Evolutionary conservation across 2,329 filamentous ascomycete genomes (phyloP).

Genomic region (Monosporascus cannonballus): DNA sequence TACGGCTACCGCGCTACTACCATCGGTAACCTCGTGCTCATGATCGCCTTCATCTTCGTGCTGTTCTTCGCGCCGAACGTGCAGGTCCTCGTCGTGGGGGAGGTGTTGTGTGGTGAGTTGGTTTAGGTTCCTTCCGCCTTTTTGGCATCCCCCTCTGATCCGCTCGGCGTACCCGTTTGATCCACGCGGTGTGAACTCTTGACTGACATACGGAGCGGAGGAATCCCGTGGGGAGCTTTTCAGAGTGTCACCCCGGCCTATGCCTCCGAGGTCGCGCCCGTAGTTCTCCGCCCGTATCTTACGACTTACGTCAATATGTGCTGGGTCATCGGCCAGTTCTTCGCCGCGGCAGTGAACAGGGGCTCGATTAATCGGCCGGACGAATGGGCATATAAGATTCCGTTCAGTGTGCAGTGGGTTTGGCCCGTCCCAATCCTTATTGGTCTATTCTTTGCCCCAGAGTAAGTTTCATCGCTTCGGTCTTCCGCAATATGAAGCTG

Average conservation of each 20-base stretch:
- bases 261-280: conserved; percentile 45
- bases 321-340: conserved; percentile 51
- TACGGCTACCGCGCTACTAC: conserved; percentile 46
- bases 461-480: conserved; percentile 23
- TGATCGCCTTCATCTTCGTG: conserved; percentile 47
- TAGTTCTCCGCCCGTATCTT: conserved; percentile 43
- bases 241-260: conserved; percentile 47
- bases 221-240: conserved; percentile 48
- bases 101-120: conserved; percentile 35
- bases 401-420: conserved; percentile 47
- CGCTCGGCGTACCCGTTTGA: background rate
- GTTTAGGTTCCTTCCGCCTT: no score
- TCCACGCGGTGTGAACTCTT: conserved; percentile 3
- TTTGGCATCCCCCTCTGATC: no score
- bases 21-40: conserved; percentile 36
- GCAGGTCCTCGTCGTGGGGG: conserved; percentile 39
- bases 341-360: conserved; percentile 41
- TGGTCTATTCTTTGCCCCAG: conserved; percentile 40
- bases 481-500: background rate
- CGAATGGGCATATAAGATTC: conserved; percentile 44
- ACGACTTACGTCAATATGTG: conserved; percentile 52
- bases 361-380: conserved; percentile 32
- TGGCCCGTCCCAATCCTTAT: conserved; percentile 43
- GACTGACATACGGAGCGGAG: conserved; percentile 17
- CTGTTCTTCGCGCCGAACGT: conserved; percentile 46